Evolutionary conservation across 1,284 basidiomycete species (phyloP), one percentile per base, ranked within the genome.

Genomic region (Ustilago sp.): DNA sequence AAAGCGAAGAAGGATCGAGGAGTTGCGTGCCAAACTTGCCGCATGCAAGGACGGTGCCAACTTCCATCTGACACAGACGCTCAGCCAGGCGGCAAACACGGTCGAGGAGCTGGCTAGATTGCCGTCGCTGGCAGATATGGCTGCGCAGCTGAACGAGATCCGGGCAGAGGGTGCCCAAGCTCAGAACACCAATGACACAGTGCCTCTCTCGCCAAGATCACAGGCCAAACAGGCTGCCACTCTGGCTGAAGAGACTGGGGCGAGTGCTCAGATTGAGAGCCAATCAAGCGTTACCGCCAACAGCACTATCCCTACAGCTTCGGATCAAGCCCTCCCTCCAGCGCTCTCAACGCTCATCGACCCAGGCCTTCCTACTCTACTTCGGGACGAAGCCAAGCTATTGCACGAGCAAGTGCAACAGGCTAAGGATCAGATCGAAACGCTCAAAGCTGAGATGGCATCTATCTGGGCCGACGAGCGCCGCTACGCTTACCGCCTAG

Each of bases 401-500:
- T 23, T 68, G 36, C 94, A 31, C 87, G 85, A 86, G 6, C 92
- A 95, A 83, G 89, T 94, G 15, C 89, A 90, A 19, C 43, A 62
- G 43, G 74, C 68, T 31, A 83, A 84, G 8, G 88, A 93, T 45
- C 90, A 92, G n/a, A 69, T 63, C 8, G 68, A 79, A 28, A 80
- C 87, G 50, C 88, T 93, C 74, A 94, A 94, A 86, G 86, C 88
- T 13, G 89, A 92, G 64, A 87, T 97, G 53, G 93, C 95, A 77
- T 87, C 87, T 2, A 83, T 95, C 8, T 99, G 97, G 97, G 87
- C 87, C 47, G 90, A 91, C 74, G 90, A 91, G 61, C 88, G 61
- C 8, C 87, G 90, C 34, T 91, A 90, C 31, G 91, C 92, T 59
- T 99, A 98, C 85, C 93, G 96, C 82, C 89, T 99, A 47, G 94